Evolutionary conservation across 805 yeast species (phyloP), one percentile per base, ranked within the genome.

Genomic region (Hanseniaspora occidentalis): DNA sequence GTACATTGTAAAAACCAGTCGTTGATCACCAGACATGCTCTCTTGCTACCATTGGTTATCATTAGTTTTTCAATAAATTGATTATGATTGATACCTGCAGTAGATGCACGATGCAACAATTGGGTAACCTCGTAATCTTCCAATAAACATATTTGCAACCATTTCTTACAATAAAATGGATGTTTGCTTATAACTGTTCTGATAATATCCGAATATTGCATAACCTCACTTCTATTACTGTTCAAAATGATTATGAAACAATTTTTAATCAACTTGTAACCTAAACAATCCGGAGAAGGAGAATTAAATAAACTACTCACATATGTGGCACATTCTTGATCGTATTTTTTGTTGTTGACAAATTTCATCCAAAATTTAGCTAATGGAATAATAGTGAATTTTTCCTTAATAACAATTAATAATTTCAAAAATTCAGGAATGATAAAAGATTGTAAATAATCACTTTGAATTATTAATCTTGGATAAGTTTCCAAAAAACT

Each of bases 1-100:
- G 77, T 80, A 19, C 67, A 64, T 22, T 69, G 66, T 18, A 79
- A 57, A 88, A 88, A 81, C 57, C 79, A 76, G 39, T 69, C 72
- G 42, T 75, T 70, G 10, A 81, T 60, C 1, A 76, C 65, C 17
- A 69, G 75, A 38, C 73, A 69, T 2, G 79, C 77, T 31, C 69
- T 69, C 47, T 84, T 62, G 31, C 73, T 73, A 2, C 88, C 88
- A 50, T 85, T 68, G 1, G 85, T 78, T 1, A 77, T 44, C 56
- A 75, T 51, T 23, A 81, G 48, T 51, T 75, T 77, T 46, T 70
- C 75, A 17, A 75, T 53, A 38, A 79, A 72, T 4, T 64, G 48
- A 7, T 67, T 73, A 39, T 67, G 63, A 47, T 54, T 24, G 36
- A 49, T 26, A 57, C 48, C 35, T 46, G 56, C 41, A 52, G 55